Base-by-base conservation (phyloP, 208 protist species). In the Trypanosoma avium region DNA sequence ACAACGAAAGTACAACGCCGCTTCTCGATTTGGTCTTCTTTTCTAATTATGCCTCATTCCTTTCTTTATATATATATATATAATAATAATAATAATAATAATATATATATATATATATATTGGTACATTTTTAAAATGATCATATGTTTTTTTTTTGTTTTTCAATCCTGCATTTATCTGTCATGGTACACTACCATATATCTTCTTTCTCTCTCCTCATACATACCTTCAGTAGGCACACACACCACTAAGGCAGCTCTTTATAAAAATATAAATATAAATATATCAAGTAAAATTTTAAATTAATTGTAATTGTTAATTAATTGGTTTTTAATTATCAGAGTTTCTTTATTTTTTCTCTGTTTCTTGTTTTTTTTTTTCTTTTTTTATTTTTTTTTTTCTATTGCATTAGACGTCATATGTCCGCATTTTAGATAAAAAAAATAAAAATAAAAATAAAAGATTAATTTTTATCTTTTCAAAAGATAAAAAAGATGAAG, bases 231-330 rank as follows among this genome's bases (percentile, higher is more conserved):
- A 48, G 55, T 27, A 48, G 65, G 61, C 73, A 75, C 71, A 77
- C 67, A 75, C 72, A 79, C 71, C 71, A 82, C 72, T 63, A 82
- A 75, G 77, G 72, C 68, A 66, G 54, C 64, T 70, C 64, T 57
- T 36, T 76, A 42, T 55, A 33, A 61, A 48, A 62, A 56, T 36
- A 53, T 47, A 35, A 35, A 66, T 57, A 56, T 10, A 46, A 57
- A 56, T 7, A 57, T 42, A 54, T 27, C 17, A 42, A n/a, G 7
- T n/a, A 42, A 42, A n/a, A n/a, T n/a, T n/a, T n/a, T n/a, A n/a
- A n/a, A n/a, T n/a, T n/a, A n/a, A n/a, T n/a, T n/a, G n/a, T n/a
- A n/a, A n/a, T n/a, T n/a, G n/a, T n/a, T n/a, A n/a, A n/a, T n/a
- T n/a, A n/a, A n/a, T n/a, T n/a, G n/a, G n/a, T n/a, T n/a, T 42